These are phyloP conservation scores for Neonectria sp. DNA, from an alignment of 2,329 filamentous ascomycete species.

Conservation along the genomic window DNA sequence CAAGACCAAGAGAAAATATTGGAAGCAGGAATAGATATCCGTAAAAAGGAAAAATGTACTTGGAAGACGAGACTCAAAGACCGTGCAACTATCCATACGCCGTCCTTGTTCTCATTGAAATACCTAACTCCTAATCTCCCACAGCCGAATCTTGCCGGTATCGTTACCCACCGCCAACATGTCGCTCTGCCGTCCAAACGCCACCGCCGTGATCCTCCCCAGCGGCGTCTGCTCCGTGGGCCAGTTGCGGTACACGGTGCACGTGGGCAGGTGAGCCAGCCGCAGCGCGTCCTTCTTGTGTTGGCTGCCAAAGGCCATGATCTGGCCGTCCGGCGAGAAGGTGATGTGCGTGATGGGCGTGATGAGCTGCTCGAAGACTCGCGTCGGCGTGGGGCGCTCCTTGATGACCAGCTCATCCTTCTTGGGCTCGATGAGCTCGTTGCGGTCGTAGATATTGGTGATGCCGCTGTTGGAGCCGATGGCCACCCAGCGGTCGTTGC, in stretches of 20 bases:
- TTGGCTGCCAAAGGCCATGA: constrained; percentile 87
- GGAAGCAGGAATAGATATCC: not conserved
- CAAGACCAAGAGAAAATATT: not conserved
- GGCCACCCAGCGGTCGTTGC: constrained; percentile 90
- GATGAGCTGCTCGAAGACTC: constrained; percentile 86
- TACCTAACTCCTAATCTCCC: constrained; percentile 83
- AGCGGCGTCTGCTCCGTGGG: constrained; percentile 91
- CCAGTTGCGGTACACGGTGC: constrained; percentile 97
- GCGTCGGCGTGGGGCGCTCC: constrained; percentile 78
- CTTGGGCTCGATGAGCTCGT: constrained; percentile 67
- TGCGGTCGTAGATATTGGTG: constrained; percentile 93
- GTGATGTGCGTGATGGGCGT: constrained; percentile 85
- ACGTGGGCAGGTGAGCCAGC: constrained; percentile 90
- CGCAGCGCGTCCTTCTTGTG: constrained; percentile 92
- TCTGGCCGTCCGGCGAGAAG: constrained; percentile 91
- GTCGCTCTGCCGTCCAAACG: constrained; percentile 76
- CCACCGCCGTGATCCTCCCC: constrained; percentile 83
- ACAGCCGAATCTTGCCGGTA: constrained; percentile 87
- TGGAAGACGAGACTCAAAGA: constrained; percentile 11
- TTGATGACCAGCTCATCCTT: constrained; percentile 68
- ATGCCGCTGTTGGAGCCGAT: constrained; percentile 90
- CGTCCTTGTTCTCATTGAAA: constrained; percentile 40
- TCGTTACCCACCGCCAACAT: constrained; percentile 91
- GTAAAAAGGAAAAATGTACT: constrained; percentile 3
- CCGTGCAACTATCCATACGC: constrained; percentile 32